phyloP scores from a whole-genome alignment of 2,329 filamentous ascomycete species.

The Gliomastix tumulicola region DNA sequence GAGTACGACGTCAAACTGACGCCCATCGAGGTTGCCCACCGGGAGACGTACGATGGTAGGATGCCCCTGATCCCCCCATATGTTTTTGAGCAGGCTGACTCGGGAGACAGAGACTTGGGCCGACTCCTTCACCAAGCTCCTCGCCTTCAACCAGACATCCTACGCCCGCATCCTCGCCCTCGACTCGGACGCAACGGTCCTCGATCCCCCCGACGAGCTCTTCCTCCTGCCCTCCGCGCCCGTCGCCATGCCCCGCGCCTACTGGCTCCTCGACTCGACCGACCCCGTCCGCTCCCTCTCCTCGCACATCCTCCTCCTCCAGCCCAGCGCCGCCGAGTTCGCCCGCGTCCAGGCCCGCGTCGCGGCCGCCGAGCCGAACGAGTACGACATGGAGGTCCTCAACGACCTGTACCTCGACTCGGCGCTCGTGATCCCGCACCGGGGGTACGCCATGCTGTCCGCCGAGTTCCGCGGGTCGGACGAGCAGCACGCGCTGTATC shows the following conservation, averaged over 20 bases:
- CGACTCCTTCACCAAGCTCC: constrained; percentile 58
- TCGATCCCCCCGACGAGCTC: constrained; percentile 59
- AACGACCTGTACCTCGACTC: constrained; percentile 53
- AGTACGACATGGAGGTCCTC: constrained; percentile 63
- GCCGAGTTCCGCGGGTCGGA: constrained; percentile 46
- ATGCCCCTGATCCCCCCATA: no score
- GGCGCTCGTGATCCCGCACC: constrained; percentile 57
- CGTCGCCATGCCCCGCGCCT: constrained; percentile 63
- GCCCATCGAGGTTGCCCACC: constrained; percentile 28
- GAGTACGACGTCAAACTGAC: constrained; percentile 29
- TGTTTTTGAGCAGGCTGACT: no score
- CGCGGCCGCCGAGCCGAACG: constrained; percentile 10
- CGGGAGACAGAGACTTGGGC: no score
- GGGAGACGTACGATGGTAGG: no score
- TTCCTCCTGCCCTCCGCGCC: constrained; percentile 55
- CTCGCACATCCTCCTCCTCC: constrained; percentile 54
- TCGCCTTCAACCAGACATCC: constrained; percentile 59
- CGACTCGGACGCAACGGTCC: constrained; percentile 54
- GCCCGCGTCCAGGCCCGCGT: constrained; percentile 17
- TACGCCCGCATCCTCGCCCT: constrained; percentile 43
- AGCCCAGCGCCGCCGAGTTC: constrained; percentile 48
- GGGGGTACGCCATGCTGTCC: constrained; percentile 53
- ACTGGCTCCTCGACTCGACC: constrained; percentile 45
- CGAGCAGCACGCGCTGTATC: constrained; percentile 33
- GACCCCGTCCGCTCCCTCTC: constrained; percentile 45